phyloP scores from a whole-genome alignment of 2,329 filamentous ascomycete genomes.

The Stromatinia cepivora region DNA sequence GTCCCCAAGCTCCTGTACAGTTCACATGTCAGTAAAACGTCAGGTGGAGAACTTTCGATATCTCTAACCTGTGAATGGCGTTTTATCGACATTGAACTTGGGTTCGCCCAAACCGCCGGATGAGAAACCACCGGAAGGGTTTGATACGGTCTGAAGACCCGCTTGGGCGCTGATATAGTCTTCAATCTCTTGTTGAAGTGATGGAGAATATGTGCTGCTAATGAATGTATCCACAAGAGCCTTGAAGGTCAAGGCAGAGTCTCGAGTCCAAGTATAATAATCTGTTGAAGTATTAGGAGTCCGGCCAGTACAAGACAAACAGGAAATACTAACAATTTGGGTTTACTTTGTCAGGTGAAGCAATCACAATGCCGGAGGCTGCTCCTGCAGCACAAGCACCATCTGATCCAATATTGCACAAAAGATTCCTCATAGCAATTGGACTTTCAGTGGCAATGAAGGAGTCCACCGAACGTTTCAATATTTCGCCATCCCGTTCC shows the following conservation, averaged over 20 bases:
- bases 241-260: constrained; percentile 71
- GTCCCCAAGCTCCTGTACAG: constrained; percentile 58
- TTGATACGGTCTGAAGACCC: constrained; percentile 55
- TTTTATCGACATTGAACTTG: constrained; percentile 68
- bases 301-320: background rate
- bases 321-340: constrained; percentile 53
- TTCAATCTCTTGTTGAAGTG: constrained; percentile 56
- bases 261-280: constrained; percentile 77
- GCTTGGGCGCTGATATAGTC: constrained; percentile 70
- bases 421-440: constrained; percentile 52
- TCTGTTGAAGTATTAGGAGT: constrained; percentile 49
- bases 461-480: constrained; percentile 52
- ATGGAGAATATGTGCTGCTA: constrained; percentile 50
- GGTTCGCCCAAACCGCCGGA: constrained; percentile 65
- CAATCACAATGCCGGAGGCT: constrained; percentile 54
- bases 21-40: background rate
- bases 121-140: constrained; percentile 50
- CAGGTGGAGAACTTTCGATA: background rate
- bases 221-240: constrained; percentile 65
- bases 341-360: constrained; percentile 53
- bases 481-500: constrained; percentile 42
- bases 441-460: constrained; percentile 55
- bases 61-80: constrained; percentile 55
- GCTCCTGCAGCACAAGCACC: constrained; percentile 53
- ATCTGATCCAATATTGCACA: constrained; percentile 60